Conservation (phyloP, 164 flowering plant species). For the Kingdonia uniflora region DNA sequence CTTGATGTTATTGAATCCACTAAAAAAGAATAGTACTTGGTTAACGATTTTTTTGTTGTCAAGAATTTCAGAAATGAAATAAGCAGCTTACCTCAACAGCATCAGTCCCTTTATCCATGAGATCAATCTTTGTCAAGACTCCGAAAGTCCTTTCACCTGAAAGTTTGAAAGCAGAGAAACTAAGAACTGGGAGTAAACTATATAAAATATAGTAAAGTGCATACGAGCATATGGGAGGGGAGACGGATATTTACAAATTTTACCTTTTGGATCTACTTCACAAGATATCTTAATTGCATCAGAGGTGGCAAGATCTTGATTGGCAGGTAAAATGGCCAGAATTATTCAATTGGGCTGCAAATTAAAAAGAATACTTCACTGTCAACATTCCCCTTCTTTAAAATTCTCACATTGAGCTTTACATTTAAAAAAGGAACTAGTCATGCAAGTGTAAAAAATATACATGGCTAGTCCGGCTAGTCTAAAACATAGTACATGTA, state of each 20-base stretch:
- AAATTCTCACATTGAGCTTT: too few species aligned
- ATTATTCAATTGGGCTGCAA: constrained; percentile 92
- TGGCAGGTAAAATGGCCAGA: constrained; percentile 90
- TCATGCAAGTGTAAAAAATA: too few species aligned
- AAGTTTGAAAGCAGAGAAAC: constrained; percentile 7
- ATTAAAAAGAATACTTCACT: neutral
- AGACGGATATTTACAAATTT: too few species aligned
- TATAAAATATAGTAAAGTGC: too few species aligned
- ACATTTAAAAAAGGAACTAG: too few species aligned
- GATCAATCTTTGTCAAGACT: constrained; percentile 91
- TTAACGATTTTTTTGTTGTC: neutral
- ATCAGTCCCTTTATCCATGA: constrained; percentile 96
- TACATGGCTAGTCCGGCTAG: too few species aligned
- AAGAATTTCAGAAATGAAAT: neutral
- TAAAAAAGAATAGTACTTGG: too few species aligned
- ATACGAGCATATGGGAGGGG: too few species aligned
- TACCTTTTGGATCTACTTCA: constrained; percentile 93
- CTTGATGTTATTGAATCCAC: too few species aligned
- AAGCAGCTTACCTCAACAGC: constrained; percentile 74
- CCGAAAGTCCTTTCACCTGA: constrained; percentile 88
- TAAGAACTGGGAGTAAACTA: neutral
- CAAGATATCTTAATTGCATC: constrained; percentile 95
- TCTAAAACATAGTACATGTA: too few species aligned
- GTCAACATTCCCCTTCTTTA: too few species aligned
- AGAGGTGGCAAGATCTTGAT: constrained; percentile 99